Evolutionary conservation across 257 asterid genomes (phyloP), one percentile per base, ranked within the genome.

Genomic region (Plectranthus barbatus): DNA sequence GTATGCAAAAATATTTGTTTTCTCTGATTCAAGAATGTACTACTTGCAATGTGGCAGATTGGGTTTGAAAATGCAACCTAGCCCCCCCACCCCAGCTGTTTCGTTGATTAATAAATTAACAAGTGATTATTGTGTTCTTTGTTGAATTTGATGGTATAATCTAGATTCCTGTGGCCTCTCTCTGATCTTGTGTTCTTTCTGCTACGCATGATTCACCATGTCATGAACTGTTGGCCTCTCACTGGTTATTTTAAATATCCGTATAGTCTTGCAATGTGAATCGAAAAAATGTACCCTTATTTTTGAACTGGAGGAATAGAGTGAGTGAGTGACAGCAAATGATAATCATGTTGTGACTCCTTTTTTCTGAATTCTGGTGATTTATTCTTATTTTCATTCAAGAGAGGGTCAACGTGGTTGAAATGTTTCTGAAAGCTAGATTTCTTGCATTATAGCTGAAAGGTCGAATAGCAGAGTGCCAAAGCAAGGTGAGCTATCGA

Each of bases 151-250:
- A n/a, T 51, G 17, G 13, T 49, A 48, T 10, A 49, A 10, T 49
- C 12, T n/a, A n/a, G n/a, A n/a, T n/a, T n/a, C n/a, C n/a, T n/a
- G n/a, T n/a, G n/a, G n/a, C n/a, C n/a, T n/a, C n/a, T n/a, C n/a
- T n/a, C n/a, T n/a, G n/a, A n/a, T n/a, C n/a, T n/a, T 20, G 33
- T 5, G 15, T 20, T 13, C 37, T 29, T 34, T 15, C 24, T 15
- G 37, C 64, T 45, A 9, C 54, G 37, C 21, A 55, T 26, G 51
- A 55, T 48, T 44, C 39, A 55, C 40, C 60, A 55, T 70, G 66
- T 50, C 41, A 3, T 17, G 2, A 63, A 46, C 29, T 52, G 13
- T 21, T 54, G 40, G 39, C 67, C 42, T 51, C 67, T 33, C 6
- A 7, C 13, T 6, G 14, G 23, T 62, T 56, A 8, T 26, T 46